Percentiles rank a stretch among this genome's conserved stretches.
These are phyloP conservation scores for thale cress (Arabidopsis thaliana) DNA, from an alignment of 345 rosid genomes.

Conservation along the genomic window DNA sequence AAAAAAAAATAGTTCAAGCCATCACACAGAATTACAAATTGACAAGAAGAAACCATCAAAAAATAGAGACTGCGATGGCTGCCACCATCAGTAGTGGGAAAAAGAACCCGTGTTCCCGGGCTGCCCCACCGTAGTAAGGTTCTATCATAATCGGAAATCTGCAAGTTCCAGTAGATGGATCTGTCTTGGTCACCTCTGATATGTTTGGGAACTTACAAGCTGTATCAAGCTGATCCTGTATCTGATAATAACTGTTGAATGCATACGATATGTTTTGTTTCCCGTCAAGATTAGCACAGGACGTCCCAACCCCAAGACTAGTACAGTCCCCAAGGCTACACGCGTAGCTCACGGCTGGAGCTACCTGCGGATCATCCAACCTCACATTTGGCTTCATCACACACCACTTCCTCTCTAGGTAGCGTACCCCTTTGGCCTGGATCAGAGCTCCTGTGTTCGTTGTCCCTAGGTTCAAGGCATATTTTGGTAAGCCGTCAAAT, in stretches of 20 bases:
- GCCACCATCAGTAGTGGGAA: constrained; percentile 29
- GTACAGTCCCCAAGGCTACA: constrained; percentile 87
- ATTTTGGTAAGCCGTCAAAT: constrained; percentile 75
- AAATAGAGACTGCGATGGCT: constrained; percentile 26
- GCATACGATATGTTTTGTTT: constrained; percentile 81
- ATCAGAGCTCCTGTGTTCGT: constrained; percentile 69
- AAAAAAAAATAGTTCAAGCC: background rate
- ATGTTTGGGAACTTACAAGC: constrained; percentile 86
- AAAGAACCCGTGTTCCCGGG: constrained; percentile 1
- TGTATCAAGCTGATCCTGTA: constrained; percentile 64
- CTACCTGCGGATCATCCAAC: constrained; percentile 70
- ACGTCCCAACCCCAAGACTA: constrained; percentile 83
- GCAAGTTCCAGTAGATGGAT: constrained; percentile 71
- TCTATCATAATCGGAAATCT: constrained; percentile 69
- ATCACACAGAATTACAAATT: constrained; percentile 40
- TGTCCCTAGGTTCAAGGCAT: constrained; percentile 78
- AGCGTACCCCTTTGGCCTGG: constrained; percentile 58
- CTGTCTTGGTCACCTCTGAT: constrained; percentile 56
- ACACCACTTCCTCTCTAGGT: constrained; percentile 77
- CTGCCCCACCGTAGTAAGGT: constrained; percentile 69
- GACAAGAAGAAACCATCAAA: constrained; percentile 38
- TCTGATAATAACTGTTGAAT: constrained; percentile 90
- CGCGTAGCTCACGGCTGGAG: constrained; percentile 76
- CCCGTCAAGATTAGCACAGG: constrained; percentile 67
- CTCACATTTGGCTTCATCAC: constrained; percentile 65